Conservation (phyloP, 2,329 filamentous ascomycete genomes). For the Xylaria sp. region DNA sequence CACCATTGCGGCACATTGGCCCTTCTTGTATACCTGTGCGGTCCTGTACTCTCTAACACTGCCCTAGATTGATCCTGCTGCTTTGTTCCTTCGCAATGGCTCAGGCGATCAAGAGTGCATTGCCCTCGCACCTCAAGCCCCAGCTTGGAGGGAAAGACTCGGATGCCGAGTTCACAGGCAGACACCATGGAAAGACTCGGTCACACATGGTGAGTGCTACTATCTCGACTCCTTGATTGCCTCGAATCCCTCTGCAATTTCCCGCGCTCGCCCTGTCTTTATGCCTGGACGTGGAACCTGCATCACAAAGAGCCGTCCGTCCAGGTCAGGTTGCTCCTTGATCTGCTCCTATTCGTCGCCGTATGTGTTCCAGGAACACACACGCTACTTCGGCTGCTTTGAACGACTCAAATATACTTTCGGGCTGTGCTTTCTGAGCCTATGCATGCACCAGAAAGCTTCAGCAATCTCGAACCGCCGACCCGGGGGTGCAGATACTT, state of each 20-base stretch:
- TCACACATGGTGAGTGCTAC: conserved; percentile 78
- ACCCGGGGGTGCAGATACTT: not conserved
- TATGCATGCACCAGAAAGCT: not conserved
- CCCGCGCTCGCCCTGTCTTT: not conserved
- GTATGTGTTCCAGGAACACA: not conserved
- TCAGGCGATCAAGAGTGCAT: conserved; percentile 71
- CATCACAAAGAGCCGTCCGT: conserved; percentile 13
- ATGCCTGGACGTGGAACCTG: conserved; percentile 14
- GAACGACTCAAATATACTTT: conserved; percentile 10
- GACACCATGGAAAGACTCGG: conserved; percentile 84
- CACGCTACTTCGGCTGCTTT: too few relatives aligned
- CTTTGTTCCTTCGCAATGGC: conserved; percentile 60
- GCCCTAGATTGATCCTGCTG: conserved; percentile 1
- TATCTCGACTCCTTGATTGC: not conserved
- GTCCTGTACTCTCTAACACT: conserved; percentile 9
- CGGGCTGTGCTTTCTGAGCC: not conserved
- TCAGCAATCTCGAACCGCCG: not conserved
- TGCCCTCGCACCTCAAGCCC: conserved; percentile 85
- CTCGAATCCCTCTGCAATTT: conserved; percentile 3
- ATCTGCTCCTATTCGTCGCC: not conserved
- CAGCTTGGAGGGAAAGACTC: conserved; percentile 49
- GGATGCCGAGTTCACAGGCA: conserved; percentile 59
- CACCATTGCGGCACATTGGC: not conserved
- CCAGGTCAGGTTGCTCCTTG: conserved; percentile 4
- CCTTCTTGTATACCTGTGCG: not conserved